These are phyloP conservation scores for Colletotrichum sp. DNA, from an alignment of 2,329 filamentous ascomycete species.

Conservation along the genomic window DNA sequence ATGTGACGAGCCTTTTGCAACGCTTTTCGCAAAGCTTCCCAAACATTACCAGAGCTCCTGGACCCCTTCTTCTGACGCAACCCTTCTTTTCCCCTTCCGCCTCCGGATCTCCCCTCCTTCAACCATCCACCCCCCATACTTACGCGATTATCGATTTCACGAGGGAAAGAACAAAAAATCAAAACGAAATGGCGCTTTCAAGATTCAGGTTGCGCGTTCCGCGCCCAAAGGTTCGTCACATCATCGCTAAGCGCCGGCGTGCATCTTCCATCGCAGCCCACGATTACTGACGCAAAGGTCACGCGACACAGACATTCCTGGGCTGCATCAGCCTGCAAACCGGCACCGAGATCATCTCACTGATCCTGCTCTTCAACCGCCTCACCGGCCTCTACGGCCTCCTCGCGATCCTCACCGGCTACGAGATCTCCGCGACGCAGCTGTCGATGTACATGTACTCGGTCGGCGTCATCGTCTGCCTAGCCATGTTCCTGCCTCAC, in stretches of 20 bases:
- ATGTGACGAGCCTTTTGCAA: not conserved
- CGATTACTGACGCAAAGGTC: not conserved
- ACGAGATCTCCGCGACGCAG: slow-evolving; percentile 81
- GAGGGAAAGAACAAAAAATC: not conserved
- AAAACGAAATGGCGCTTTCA: slow-evolving; percentile 1
- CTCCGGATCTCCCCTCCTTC: not conserved
- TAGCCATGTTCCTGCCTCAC: slow-evolving; percentile 76
- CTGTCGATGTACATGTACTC: slow-evolving; percentile 93
- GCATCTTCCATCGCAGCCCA: not conserved
- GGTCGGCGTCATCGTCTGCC: slow-evolving; percentile 69
- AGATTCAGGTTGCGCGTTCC: slow-evolving; percentile 29
- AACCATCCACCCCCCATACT: not conserved
- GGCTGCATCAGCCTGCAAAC: slow-evolving; percentile 86
- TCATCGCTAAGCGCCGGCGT: not conserved
- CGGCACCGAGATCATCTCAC: slow-evolving; percentile 82
- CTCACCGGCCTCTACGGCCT: slow-evolving; percentile 89
- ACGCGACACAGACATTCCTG: slow-evolving; percentile 76
- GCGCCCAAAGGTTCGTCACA: slow-evolving; percentile 28
- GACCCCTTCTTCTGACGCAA: slow-evolving; percentile 14
- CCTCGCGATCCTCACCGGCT: slow-evolving; percentile 87
- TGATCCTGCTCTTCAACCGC: slow-evolving; percentile 89
- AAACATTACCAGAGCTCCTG: slow-evolving; percentile 10
- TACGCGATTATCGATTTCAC: not conserved
- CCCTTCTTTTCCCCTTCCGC: not conserved
- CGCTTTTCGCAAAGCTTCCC: not conserved